A percentile compares a stretch with the other conserved stretches of the same genome.
These are phyloP conservation scores for Echeveria elegans DNA, from an alignment of 164 flowering plant species.

Conservation along the genomic window DNA sequence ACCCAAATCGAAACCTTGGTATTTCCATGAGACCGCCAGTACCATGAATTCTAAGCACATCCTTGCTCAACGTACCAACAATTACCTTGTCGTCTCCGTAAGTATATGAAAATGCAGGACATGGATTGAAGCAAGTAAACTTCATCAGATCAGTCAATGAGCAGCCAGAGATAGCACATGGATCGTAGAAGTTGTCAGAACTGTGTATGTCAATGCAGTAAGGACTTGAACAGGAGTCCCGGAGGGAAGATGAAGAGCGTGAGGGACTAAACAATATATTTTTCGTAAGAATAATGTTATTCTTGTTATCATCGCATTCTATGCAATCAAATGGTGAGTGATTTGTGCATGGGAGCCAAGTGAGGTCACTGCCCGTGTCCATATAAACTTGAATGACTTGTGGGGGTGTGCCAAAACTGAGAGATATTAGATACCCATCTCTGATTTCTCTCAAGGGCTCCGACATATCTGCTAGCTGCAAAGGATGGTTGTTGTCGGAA, in stretches of 20 bases:
- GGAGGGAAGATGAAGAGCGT: slow-evolving; percentile 37
- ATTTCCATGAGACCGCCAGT: slow-evolving; percentile 25
- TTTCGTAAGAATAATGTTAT: slow-evolving; percentile 10
- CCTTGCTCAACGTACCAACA: slow-evolving; percentile 44
- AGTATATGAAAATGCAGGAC: slow-evolving; percentile 69
- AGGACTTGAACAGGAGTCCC: slow-evolving; percentile 45
- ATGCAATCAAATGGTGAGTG: slow-evolving; percentile 52
- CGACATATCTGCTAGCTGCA: slow-evolving; percentile 24
- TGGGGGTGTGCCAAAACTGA: slow-evolving; percentile 59
- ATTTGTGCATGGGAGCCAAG: slow-evolving; percentile 79
- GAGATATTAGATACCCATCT: slow-evolving; percentile 60
- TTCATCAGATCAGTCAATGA: slow-evolving; percentile 38
- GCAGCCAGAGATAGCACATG: slow-evolving; percentile 56
- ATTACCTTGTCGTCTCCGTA: slow-evolving; percentile 56
- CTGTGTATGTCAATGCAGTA: slow-evolving; percentile 51
- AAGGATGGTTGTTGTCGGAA: slow-evolving; percentile 9
- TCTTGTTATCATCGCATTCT: slow-evolving; percentile 49
- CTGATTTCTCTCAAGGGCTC: slow-evolving; percentile 55
- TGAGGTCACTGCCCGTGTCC: slow-evolving; percentile 81
- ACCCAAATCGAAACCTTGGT: slow-evolving; percentile 50
- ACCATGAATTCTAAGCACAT: slow-evolving; percentile 39
- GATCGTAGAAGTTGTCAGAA: slow-evolving; percentile 49
- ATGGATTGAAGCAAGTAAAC: slow-evolving; percentile 47
- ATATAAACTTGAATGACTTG: slow-evolving; percentile 55
- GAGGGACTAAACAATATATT: slow-evolving; percentile 33